Conservation (phyloP, 805 yeast genomes). For the Yarrowia alimentaria region DNA sequence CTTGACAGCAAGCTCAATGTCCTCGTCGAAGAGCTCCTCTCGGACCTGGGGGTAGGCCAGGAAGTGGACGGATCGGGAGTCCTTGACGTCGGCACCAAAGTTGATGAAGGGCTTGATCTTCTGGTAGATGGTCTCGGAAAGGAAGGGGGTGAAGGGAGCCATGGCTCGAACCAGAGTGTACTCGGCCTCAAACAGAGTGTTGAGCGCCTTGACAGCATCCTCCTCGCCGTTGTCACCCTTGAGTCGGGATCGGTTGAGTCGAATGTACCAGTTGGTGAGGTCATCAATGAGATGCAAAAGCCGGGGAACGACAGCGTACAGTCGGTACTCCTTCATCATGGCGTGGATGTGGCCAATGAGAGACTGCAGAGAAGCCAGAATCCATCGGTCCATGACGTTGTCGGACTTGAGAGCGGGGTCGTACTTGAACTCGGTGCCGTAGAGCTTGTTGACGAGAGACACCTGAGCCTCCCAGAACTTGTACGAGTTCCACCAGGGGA, state of each 20-base stretch:
- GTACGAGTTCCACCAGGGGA: conserved; percentile 99
- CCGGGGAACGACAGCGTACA: conserved; percentile 95
- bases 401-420: conserved; percentile 62
- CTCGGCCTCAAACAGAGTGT: conserved; percentile 86
- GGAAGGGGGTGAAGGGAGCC: conserved; percentile 99
- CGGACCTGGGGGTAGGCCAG: conserved; percentile 84
- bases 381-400: conserved; percentile 98
- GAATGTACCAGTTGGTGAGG: conserved; percentile 97
- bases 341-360: conserved; percentile 78
- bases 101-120: conserved; percentile 57
- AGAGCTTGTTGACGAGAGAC: conserved; percentile 74
- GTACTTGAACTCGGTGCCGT: conserved; percentile 67
- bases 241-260: conserved; percentile 96
- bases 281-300: conserved; percentile 85
- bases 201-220: conserved; percentile 83
- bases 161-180: conserved; percentile 87
- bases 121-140: conserved; percentile 85
- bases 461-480: conserved; percentile 96
- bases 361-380: conserved; percentile 93
- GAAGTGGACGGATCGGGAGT: conserved; percentile 87
- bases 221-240: conserved; percentile 89
- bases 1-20: conserved; percentile 72
- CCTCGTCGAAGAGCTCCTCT: conserved; percentile 73
- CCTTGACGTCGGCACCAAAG: conserved; percentile 47
- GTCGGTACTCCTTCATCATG: conserved; percentile 87